These are phyloP conservation scores for Aspergillus alliaceus DNA, from an alignment of 2,329 filamentous ascomycete genomes.

Conservation along the genomic window DNA sequence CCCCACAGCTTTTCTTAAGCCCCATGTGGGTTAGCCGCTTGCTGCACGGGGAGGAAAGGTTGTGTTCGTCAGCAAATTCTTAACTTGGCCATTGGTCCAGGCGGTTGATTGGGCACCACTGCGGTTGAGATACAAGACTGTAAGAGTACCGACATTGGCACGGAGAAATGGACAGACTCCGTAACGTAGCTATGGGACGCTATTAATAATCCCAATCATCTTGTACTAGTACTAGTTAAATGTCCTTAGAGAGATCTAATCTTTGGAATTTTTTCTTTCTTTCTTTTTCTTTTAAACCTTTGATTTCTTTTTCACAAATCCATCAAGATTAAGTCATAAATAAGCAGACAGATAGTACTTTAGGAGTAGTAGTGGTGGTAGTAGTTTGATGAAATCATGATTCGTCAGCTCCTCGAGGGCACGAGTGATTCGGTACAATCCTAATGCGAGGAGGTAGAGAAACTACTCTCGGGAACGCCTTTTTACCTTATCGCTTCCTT, in stretches of 20 bases:
- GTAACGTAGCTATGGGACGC: background rate
- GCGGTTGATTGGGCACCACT: constrained; percentile 9
- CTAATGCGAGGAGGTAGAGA: background rate
- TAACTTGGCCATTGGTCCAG: too few species aligned
- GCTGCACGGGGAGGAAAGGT: background rate
- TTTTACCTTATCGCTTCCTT: background rate
- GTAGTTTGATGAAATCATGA: constrained; percentile 1
- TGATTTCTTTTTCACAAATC: background rate
- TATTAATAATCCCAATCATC: background rate
- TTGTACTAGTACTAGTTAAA: too few species aligned
- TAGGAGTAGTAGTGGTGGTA: background rate
- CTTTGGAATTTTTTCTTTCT: background rate
- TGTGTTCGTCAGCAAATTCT: background rate
- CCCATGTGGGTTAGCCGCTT: background rate
- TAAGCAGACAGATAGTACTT: background rate
- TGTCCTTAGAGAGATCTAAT: too few species aligned
- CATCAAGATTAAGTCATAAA: background rate
- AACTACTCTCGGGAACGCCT: too few species aligned
- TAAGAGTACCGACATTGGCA: background rate
- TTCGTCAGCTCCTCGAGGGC: constrained; percentile 1
- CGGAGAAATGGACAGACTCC: background rate
- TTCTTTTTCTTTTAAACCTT: background rate
- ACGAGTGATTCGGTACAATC: background rate
- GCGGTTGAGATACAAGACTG: constrained; percentile 2
- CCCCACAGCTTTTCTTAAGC: constrained; percentile 16